Base-by-base conservation (phyloP, 2,329 filamentous ascomycete species). In the Microdochium paspali region DNA sequence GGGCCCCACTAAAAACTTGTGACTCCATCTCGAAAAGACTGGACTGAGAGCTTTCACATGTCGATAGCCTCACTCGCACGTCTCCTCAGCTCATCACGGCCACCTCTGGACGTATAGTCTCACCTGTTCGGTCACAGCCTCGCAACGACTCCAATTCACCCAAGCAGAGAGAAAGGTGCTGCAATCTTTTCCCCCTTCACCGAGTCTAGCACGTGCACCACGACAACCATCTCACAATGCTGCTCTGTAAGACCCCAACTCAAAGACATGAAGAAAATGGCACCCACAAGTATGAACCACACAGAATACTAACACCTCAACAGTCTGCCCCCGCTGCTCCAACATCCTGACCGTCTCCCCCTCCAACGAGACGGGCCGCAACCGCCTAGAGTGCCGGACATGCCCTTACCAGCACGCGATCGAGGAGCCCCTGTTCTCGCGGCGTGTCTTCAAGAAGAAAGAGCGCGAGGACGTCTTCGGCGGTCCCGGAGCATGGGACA, bases 351-450 rank as follows among this genome's bases (percentile, higher is more conserved):
- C 85, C 60, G 83, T 91, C 58, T 82, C 81, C 50, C 63, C 72
- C 18, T 58, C 57, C 45, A 74, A 74, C 53, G 73, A 70, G 53
- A 71, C 68, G 45, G 73, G 75, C 49, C 70, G 69, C 58, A 96
- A 96, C 72, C 85, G 90, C 49, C 89, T 97, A 67, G 89, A 95
- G 68, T 98, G 93, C 71, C 87, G 89, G 49, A 95, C 90, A 49
- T 98, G 93, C 58, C 91, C 93, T 3, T 98, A 95, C 72, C 84
- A 94, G 65, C 90, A 89, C 67, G 73, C 85, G 49, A 84, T 97
- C 60, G 82, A 84, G 55, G 79, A 84, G 58, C 80, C 83, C 51
- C 86, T 89, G 67, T 95, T 82, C 69, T 83, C 76, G 58, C 90
- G 95, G 60, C 85, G 87, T 57, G 85, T 85, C 55, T 90, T 93